These are phyloP conservation scores for Yamadazyma sp. DNA, from an alignment of 805 yeast genomes.

Conservation along the genomic window DNA sequence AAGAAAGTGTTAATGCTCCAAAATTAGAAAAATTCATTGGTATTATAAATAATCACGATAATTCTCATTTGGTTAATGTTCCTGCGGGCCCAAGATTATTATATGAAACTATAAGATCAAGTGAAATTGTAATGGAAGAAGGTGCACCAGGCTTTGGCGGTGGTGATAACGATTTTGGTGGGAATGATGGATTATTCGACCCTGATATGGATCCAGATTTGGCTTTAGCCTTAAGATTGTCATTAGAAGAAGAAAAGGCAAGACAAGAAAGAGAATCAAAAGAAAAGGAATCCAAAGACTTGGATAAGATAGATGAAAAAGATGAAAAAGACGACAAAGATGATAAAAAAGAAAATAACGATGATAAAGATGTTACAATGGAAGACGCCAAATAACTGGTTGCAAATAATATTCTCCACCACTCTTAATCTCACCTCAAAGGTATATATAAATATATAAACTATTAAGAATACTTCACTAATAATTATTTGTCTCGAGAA, in stretches of 20 bases:
- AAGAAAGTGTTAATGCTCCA: constrained; percentile 70
- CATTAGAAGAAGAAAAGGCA: constrained; percentile 90
- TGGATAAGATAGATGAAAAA: constrained; percentile 32
- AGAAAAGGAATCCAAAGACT: constrained; percentile 26
- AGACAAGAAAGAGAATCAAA: constrained; percentile 77
- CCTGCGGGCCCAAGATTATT: constrained; percentile 86
- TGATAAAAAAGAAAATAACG: constrained; percentile 12
- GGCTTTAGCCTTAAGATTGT: constrained; percentile 91
- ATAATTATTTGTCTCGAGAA: no score
- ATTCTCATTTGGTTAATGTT: constrained; percentile 78
- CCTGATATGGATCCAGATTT: constrained; percentile 95
- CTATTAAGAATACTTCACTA: no score
- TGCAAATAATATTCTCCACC: no score
- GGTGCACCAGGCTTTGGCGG: constrained; percentile 42
- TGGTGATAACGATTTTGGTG: constrained; percentile 38
- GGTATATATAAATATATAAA: no score
- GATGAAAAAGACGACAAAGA: constrained; percentile 14
- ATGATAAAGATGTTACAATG: constrained; percentile 17
- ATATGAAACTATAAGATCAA: constrained; percentile 75
- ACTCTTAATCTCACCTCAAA: no score
- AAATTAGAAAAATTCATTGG: constrained; percentile 77
- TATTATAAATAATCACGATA: constrained; percentile 70
- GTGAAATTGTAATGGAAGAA: constrained; percentile 69
- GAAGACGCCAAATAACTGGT: constrained; percentile 11
- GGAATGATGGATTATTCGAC: constrained; percentile 51